phyloP scores from a whole-genome alignment of 768 basidiomycete species.

The Hebeloma cylindrosporum region DNA sequence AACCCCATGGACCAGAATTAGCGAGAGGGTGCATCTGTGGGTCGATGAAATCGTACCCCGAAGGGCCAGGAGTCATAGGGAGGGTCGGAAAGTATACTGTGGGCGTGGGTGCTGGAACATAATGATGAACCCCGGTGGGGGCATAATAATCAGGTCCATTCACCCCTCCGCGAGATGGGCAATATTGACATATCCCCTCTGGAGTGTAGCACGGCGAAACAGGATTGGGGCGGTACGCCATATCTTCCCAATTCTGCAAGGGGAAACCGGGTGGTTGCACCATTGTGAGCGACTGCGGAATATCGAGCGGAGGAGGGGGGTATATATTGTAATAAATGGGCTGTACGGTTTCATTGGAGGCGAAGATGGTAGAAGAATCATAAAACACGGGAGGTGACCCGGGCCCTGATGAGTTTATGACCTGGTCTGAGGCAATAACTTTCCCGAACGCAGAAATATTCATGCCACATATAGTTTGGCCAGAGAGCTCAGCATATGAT shows the following conservation, averaged over 20 bases:
- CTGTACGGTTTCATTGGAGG: background rate
- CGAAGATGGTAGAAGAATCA: constrained; percentile 21
- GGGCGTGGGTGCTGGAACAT: constrained; percentile 11
- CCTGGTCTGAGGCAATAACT: background rate
- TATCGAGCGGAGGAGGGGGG: background rate
- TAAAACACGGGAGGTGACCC: constrained; percentile 39
- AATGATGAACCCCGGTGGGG: constrained; percentile 6
- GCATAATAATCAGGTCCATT: constrained; percentile 2
- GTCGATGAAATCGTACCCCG: constrained; percentile 16
- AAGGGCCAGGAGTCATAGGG: constrained; percentile 2
- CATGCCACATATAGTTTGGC: constrained; percentile 50
- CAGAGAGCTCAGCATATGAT: constrained; percentile 53
- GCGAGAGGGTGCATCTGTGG: constrained; percentile 12
- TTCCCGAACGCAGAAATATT: constrained; percentile 45
- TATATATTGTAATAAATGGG: background rate
- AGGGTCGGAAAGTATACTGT: constrained; percentile 14
- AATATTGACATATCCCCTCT: constrained; percentile 27
- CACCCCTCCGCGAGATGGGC: constrained; percentile 28
- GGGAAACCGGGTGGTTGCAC: background rate
- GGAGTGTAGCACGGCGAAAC: constrained; percentile 16
- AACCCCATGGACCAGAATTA: constrained; percentile 7
- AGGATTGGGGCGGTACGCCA: constrained; percentile 14
- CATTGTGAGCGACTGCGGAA: background rate
- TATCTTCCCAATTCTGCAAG: constrained; percentile 16
- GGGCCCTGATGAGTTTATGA: background rate